phyloP scores from a whole-genome alignment of 306 rosid species.

The Rosa persica region DNA sequence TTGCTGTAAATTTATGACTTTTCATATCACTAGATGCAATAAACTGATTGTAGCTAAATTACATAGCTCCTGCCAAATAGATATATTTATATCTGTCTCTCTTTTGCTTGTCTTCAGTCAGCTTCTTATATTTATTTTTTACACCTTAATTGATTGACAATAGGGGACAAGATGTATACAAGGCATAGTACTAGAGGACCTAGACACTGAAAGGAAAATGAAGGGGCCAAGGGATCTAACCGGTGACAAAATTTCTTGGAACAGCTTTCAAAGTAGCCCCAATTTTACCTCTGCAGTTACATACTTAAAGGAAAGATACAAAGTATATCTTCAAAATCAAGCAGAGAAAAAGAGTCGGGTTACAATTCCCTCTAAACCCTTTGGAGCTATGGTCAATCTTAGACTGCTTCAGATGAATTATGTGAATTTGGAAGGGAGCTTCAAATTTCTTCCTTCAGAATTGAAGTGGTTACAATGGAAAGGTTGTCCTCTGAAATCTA shows the following conservation, averaged over 20 bases:
- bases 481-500: slow-evolving; percentile 43
- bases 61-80: neutral
- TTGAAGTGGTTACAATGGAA: slow-evolving; percentile 74
- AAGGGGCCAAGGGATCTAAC: neutral
- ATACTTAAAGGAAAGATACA: slow-evolving; percentile 36
- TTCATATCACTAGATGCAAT: neutral
- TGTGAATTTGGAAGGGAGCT: slow-evolving; percentile 46
- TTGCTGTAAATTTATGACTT: too few relatives aligned
- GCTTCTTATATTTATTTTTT: slow-evolving; percentile 3
- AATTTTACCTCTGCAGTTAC: slow-evolving; percentile 16
- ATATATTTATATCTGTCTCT: neutral
- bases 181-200: slow-evolving; percentile 50
- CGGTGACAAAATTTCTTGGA: slow-evolving; percentile 24
- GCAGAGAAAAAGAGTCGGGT: slow-evolving; percentile 28
- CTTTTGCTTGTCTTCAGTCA: neutral
- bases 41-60: neutral
- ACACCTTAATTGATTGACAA: slow-evolving; percentile 1
- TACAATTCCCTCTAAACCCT: slow-evolving; percentile 29
- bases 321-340: slow-evolving; percentile 15
- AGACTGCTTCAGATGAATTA: slow-evolving; percentile 58
- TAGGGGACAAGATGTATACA: slow-evolving; percentile 43
- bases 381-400: slow-evolving; percentile 45
- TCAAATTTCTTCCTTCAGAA: slow-evolving; percentile 36
- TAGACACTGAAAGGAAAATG: neutral
- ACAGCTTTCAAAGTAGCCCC: slow-evolving; percentile 25